phyloP scores from a whole-genome alignment of 306 rosid genomes.

The Quercus gilva region DNA sequence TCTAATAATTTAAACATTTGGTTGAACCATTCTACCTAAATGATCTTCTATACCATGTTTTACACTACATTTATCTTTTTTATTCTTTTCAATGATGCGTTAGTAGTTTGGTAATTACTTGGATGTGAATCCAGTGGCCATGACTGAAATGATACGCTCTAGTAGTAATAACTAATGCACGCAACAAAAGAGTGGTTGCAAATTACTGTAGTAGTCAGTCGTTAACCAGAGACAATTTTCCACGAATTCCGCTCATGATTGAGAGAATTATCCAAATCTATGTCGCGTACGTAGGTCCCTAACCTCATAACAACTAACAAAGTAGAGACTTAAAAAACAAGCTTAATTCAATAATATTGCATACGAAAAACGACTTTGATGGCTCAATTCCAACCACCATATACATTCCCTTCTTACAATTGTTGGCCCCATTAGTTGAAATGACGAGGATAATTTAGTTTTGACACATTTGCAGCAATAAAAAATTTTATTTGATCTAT shows the following conservation, averaged over 20 bases:
- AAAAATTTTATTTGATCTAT: too few relatives aligned
- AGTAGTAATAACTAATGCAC: not conserved
- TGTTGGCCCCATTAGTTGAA: not conserved
- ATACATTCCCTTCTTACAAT: not conserved
- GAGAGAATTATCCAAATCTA: not conserved
- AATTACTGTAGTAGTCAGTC: too few relatives aligned
- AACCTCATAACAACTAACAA: slow-evolving; percentile 14
- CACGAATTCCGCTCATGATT: not conserved
- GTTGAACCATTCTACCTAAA: too few relatives aligned
- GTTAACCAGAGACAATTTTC: not conserved
- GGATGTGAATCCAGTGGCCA: too few relatives aligned
- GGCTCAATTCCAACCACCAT: slow-evolving; percentile 45
- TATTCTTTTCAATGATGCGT: too few relatives aligned
- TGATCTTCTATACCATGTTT: too few relatives aligned
- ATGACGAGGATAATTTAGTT: not conserved
- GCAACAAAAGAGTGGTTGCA: not conserved
- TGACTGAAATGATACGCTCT: not conserved
- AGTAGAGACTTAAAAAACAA: slow-evolving; percentile 31
- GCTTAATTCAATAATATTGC: slow-evolving; percentile 8
- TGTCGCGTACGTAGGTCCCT: not conserved
- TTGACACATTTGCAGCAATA: not conserved
- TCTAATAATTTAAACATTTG: too few relatives aligned
- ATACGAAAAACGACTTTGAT: slow-evolving; percentile 34
- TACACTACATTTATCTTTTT: too few relatives aligned
- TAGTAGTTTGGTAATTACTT: too few relatives aligned